These are phyloP conservation scores for Rubus parviflorus DNA, from an alignment of 306 rosid genomes.

Conservation along the genomic window DNA sequence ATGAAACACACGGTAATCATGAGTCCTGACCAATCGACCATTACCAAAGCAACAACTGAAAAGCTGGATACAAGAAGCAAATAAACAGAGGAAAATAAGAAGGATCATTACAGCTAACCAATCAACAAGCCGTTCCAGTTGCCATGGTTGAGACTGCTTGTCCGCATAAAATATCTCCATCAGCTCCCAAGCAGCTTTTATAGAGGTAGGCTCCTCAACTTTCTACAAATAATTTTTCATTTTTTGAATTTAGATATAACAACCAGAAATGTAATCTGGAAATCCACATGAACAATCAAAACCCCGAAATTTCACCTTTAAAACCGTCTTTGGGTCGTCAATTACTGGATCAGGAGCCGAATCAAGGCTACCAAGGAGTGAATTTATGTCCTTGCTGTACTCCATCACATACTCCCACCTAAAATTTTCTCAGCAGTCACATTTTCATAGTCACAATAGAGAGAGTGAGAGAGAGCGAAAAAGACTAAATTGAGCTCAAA, in stretches of 20 bases:
- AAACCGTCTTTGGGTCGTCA: conserved; percentile 53
- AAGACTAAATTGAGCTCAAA: not conserved
- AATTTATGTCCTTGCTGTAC: conserved; percentile 76
- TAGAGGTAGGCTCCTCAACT: conserved; percentile 65
- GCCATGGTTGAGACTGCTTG: conserved; percentile 85
- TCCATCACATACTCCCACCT: conserved; percentile 94
- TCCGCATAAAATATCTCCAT: conserved; percentile 90
- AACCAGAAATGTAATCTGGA: not conserved
- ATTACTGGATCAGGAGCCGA: conserved; percentile 44
- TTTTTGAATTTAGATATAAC: conserved; percentile 12
- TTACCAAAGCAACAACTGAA: not conserved
- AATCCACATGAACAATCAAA: conserved; percentile 5
- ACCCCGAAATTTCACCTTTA: conserved; percentile 47
- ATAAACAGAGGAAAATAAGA: conserved; percentile 9
- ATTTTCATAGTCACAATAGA: not conserved
- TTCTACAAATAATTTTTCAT: conserved; percentile 42
- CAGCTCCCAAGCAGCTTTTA: conserved; percentile 96
- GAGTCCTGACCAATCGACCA: not conserved
- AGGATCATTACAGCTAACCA: conserved; percentile 90
- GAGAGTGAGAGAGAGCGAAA: not conserved
- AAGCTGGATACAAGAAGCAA: not conserved
- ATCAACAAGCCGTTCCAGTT: conserved; percentile 88
- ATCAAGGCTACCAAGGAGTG: conserved; percentile 63
- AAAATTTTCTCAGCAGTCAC: conserved; percentile 22
- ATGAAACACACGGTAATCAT: conserved; percentile 24